Percentiles rank a stretch among this genome's conserved stretches.
Evolutionary conservation across 768 basidiomycete genomes (phyloP).

Genomic region (Harrya chromipes): DNA sequence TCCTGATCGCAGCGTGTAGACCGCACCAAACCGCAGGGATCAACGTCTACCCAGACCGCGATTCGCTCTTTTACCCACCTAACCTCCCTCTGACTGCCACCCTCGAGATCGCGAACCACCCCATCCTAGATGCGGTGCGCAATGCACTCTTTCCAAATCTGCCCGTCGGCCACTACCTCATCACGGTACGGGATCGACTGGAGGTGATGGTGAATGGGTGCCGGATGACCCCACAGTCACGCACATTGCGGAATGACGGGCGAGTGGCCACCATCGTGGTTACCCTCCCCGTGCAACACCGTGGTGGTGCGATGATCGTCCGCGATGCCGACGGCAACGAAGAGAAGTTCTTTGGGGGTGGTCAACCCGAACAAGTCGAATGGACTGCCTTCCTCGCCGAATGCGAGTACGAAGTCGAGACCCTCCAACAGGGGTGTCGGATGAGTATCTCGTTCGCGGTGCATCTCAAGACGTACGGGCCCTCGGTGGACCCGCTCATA

Average conservation of each 20-base stretch:
- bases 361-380: conserved; percentile 65
- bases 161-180: conserved; percentile 66
- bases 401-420: conserved; percentile 72
- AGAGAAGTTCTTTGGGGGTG: conserved; percentile 62
- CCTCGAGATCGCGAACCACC: conserved; percentile 77
- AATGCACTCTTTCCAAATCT: conserved; percentile 70
- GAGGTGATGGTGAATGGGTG: conserved; percentile 65
- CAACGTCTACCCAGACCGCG: conserved; percentile 54
- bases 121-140: conserved; percentile 74
- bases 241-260: conserved; percentile 56
- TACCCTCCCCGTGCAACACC: conserved; percentile 71
- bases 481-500: conserved; percentile 62
- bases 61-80: conserved; percentile 70
- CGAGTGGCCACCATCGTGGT: conserved; percentile 71
- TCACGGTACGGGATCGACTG: conserved; percentile 62
- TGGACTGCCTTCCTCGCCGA: conserved; percentile 77
- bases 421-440: conserved; percentile 66
- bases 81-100: conserved; percentile 71
- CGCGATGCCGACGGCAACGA: conserved; percentile 51
- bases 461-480: conserved; percentile 64
- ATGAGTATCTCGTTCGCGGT: conserved; percentile 71
- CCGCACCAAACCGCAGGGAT: conserved; percentile 55
- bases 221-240: conserved; percentile 53
- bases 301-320: conserved; percentile 63
- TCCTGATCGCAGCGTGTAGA: conserved; percentile 70